Evolutionary conservation across 2,329 filamentous ascomycete species (phyloP).

Genomic region (Penicillium sp.): DNA sequence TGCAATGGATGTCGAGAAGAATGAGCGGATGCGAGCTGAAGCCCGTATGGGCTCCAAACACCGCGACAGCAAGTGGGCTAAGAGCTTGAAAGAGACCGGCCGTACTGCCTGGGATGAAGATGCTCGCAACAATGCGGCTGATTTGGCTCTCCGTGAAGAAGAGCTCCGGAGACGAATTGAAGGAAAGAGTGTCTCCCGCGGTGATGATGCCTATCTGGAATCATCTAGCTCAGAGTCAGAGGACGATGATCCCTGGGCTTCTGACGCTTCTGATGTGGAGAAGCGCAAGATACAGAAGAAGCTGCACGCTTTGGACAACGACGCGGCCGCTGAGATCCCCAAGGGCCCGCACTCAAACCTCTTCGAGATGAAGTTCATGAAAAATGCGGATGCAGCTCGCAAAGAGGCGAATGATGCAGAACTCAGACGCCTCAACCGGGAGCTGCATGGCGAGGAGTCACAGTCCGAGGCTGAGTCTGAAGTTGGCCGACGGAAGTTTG

Average conservation of each 20-base stretch:
- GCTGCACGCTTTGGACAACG: slow-evolving; percentile 52
- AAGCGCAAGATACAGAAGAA: slow-evolving; percentile 41
- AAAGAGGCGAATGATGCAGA: slow-evolving; percentile 81
- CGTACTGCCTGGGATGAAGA: slow-evolving; percentile 87
- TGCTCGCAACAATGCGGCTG: slow-evolving; percentile 72
- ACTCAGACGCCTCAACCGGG: slow-evolving; percentile 67
- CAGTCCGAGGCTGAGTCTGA: slow-evolving; percentile 54
- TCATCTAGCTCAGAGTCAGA: slow-evolving; percentile 64
- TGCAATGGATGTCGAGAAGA: slow-evolving; percentile 64
- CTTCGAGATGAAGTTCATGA: slow-evolving; percentile 91
- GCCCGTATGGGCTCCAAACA: slow-evolving; percentile 85
- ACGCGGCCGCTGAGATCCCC: slow-evolving; percentile 41
- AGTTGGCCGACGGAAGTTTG: slow-evolving; percentile 61
- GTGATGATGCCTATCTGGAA: slow-evolving; percentile 55
- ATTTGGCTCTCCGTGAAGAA: slow-evolving; percentile 80
- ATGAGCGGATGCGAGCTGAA: slow-evolving; percentile 74
- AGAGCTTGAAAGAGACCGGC: slow-evolving; percentile 75
- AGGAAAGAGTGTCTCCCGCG: slow-evolving; percentile 65
- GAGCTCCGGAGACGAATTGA: slow-evolving; percentile 79
- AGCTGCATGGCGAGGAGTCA: slow-evolving; percentile 66
- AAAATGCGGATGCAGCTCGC: slow-evolving; percentile 75
- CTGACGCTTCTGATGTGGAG: slow-evolving; percentile 42
- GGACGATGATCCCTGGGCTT: slow-evolving; percentile 59
- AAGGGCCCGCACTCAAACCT: slow-evolving; percentile 63
- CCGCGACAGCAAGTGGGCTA: slow-evolving; percentile 89